phyloP scores from a whole-genome alignment of 73 alveolate genomes.

The Diophrys sp. region DNA sequence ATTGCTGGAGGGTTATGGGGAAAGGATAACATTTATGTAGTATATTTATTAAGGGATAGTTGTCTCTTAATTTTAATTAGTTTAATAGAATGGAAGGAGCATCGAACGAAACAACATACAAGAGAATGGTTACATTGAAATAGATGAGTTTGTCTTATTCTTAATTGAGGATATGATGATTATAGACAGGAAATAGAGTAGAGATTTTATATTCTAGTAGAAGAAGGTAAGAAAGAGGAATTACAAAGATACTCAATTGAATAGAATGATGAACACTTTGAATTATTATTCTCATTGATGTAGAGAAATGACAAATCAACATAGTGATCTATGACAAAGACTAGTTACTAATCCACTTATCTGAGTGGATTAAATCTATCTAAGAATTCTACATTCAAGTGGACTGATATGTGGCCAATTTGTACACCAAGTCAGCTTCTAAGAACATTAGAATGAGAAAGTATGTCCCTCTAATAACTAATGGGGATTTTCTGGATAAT shows the following conservation, averaged over 20 bases:
- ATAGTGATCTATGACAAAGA: slow-evolving; percentile 49
- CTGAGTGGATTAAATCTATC: slow-evolving; percentile 38
- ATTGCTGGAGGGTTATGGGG: no score
- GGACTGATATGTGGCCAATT: slow-evolving; percentile 64
- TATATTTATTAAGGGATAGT: no score
- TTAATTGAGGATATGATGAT: no score
- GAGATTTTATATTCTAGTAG: slow-evolving; percentile 35
- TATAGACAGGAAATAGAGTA: slow-evolving; percentile 69
- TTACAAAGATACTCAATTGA: slow-evolving; percentile 78
- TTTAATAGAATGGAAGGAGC: no score
- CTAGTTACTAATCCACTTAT: slow-evolving; percentile 70
- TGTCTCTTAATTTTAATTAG: no score
- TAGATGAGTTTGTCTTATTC: no score
- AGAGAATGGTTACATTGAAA: no score
- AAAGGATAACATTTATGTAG: no score
- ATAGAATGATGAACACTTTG: slow-evolving; percentile 57
- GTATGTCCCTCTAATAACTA: no score
- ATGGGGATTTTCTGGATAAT: no score
- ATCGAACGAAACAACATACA: no score
- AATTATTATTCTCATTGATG: slow-evolving; percentile 45
- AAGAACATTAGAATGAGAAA: no score
- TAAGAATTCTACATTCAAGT: slow-evolving; percentile 30
- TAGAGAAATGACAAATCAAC: slow-evolving; percentile 55
- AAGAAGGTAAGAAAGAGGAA: slow-evolving; percentile 25
- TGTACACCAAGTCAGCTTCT: slow-evolving; percentile 47